Evolutionary conservation across 371 early-diverging fungal species (phyloP), one percentile per base, ranked within the genome.

Genomic region (Actinomortierella wolfii): DNA sequence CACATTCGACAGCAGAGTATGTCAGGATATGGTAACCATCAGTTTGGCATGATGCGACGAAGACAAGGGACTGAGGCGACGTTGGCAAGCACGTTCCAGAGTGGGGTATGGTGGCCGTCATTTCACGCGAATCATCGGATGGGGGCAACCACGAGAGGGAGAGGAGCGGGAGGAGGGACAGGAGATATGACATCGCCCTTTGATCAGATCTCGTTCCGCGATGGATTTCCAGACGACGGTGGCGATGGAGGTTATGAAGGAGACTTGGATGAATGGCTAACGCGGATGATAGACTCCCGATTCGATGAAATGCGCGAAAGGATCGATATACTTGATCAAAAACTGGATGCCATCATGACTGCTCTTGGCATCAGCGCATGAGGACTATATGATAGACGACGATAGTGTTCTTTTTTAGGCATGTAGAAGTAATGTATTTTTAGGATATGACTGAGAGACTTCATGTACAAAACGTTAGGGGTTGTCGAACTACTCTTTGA

Each of bases 241-340:
- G 21, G 21, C 24, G 21, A 11, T 15, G 21, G 8, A 15, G 24
- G 51, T 50, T 26, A 50, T 24, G 17, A 28, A 17, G 26, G 28
- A 13, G 15, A 21, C 29, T 26, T 15, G 17, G 26, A 7, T 21
- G 20, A 25, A 2, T 17, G 26, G 24, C 45, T 66, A 7, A 26
- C 53, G 8, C 62, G 40, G 14, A 28, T 71, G 21, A 45, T 61
- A 14, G 73, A 71, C 34, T 42, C 26, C 7, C 59, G 66, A 20
- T 62, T 62, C 17, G 23, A 34, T 0, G 66, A 71, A 29, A 62
- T 66, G 59, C 62, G 50, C 54, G 44, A 54, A 52, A 57, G 59
- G 7, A 66, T 71, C 66, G 63, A 66, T 1, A 52, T 61, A 14
- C 54, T 71, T 17, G 73, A 71, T 23, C 53, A 54, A 17, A 71